Conservation (phyloP, 208 protist species). For the Trypanosoma conorhini region DNA sequence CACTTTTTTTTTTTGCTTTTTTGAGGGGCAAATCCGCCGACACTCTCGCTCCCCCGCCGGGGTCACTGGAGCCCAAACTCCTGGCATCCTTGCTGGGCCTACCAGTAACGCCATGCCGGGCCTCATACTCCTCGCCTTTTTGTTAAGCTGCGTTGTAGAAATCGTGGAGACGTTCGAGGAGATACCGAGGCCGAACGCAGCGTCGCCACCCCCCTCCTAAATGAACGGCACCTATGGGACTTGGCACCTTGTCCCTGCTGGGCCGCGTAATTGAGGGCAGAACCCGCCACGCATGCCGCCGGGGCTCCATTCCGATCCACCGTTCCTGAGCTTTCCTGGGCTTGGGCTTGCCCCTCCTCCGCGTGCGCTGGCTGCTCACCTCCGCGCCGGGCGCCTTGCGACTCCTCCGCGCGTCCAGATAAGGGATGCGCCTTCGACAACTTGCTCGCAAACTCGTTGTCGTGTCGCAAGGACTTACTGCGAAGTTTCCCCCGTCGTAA, state of each 20-base stretch:
- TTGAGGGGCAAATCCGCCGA: background rate
- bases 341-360: constrained; percentile 11
- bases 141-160: background rate
- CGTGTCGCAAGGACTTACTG: background rate
- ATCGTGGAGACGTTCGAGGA: background rate
- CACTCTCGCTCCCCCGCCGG: background rate
- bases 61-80: constrained; percentile 1
- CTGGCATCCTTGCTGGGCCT: background rate
- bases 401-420: constrained; percentile 10
- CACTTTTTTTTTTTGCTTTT: no score
- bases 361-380: constrained; percentile 14
- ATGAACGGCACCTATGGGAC: background rate
- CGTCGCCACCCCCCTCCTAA: background rate
- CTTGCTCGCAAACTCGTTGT: constrained; percentile 15
- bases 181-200: background rate
- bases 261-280: constrained; percentile 9
- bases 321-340: constrained; percentile 1
- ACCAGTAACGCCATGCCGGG: background rate
- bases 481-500: background rate
- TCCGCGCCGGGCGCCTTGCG: constrained; percentile 11
- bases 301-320: background rate
- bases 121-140: background rate
- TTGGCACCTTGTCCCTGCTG: background rate
- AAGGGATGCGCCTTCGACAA: constrained; percentile 17
- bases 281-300: constrained; percentile 5